Evolutionary conservation across 2,329 filamentous ascomycete genomes (phyloP).

Genomic region (Cadophora malorum): DNA sequence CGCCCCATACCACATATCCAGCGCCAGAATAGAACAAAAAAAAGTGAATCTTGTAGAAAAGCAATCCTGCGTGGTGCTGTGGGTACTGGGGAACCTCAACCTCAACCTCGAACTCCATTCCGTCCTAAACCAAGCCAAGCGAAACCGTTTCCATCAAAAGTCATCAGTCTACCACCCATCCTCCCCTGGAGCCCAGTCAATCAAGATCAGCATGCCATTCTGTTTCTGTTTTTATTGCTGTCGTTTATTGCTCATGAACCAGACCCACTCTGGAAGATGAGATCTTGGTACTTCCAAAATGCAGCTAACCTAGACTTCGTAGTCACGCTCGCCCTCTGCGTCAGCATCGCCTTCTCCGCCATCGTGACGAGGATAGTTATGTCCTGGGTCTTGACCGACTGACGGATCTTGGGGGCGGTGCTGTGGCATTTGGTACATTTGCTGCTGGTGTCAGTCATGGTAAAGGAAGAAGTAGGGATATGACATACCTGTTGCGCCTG

Average conservation of each 20-base stretch:
- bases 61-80: conserved; percentile 19
- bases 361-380: conserved; percentile 48
- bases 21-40: neutral
- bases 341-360: conserved; percentile 52
- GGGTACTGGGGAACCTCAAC: conserved; percentile 1
- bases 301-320: conserved; percentile 46
- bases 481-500: conserved; percentile 79
- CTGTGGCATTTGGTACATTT: conserved; percentile 50
- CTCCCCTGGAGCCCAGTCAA: neutral
- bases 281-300: neutral
- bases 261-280: neutral
- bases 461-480: neutral
- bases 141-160: conserved; percentile 13
- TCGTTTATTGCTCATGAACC: neutral
- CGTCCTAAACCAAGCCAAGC: conserved; percentile 24
- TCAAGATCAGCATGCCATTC: neutral
- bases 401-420: conserved; percentile 48
- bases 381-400: conserved; percentile 46
- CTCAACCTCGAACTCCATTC: conserved; percentile 18
- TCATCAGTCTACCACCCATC: conserved; percentile 14
- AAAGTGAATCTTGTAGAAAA: neutral
- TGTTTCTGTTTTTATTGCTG: conserved; percentile 4
- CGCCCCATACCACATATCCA: neutral
- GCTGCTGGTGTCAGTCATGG: conserved; percentile 35
- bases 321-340: conserved; percentile 53